Conservation (phyloP, 139 green algal species). For the Astrephomene gubernaculifera region DNA sequence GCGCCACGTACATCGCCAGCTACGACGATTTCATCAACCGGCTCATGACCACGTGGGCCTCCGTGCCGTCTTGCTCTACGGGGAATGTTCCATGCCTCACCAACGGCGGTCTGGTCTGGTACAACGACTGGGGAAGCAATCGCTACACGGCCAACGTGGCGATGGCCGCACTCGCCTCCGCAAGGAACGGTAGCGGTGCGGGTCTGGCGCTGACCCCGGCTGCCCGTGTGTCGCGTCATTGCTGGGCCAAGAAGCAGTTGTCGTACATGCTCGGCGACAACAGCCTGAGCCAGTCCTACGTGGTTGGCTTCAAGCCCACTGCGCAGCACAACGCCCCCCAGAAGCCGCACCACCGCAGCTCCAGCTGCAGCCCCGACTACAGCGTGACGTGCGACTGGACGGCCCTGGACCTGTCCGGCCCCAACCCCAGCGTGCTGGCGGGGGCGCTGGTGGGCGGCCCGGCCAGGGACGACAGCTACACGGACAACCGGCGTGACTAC, state of each 20-base stretch:
- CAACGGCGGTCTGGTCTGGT: slow-evolving; percentile 56
- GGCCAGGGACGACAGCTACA: slow-evolving; percentile 42
- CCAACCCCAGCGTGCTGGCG: slow-evolving; percentile 27
- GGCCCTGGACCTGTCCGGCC: neutral
- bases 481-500: slow-evolving; percentile 38
- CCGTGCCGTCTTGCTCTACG: neutral
- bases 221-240: neutral
- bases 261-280: slow-evolving; percentile 36
- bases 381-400: slow-evolving; percentile 7
- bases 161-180: neutral
- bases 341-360: slow-evolving; percentile 29
- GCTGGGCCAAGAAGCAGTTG: slow-evolving; percentile 30
- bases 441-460: slow-evolving; percentile 67
- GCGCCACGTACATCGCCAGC: neutral
- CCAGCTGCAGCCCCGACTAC: slow-evolving; percentile 21
- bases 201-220: neutral
- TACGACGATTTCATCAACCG: slow-evolving; percentile 6
- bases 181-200: neutral
- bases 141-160: slow-evolving; percentile 45
- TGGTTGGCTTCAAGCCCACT: slow-evolving; percentile 26
- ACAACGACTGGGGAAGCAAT: slow-evolving; percentile 49
- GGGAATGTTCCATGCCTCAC: slow-evolving; percentile 20
- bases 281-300: slow-evolving; percentile 18
- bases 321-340: neutral
- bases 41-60: neutral